Conservation (phyloP, 306 rosid species). For the Gillenia trifoliata region DNA sequence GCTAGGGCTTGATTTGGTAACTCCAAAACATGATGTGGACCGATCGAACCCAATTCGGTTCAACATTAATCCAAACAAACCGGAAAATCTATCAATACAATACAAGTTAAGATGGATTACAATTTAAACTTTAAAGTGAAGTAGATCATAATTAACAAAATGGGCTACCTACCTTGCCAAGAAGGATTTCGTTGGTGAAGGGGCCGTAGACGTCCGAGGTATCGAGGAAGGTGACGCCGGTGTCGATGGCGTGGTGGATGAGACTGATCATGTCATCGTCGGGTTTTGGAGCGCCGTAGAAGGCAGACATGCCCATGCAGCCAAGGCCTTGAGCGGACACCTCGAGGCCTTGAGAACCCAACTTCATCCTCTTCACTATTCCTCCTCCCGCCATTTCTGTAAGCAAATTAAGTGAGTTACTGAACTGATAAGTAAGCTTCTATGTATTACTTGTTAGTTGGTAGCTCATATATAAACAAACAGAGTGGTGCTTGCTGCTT, state of each 20-base stretch:
- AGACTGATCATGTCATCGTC: constrained; percentile 52
- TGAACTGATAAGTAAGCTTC: background rate
- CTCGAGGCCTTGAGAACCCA: constrained; percentile 50
- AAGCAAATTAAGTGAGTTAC: background rate
- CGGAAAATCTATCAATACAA: background rate
- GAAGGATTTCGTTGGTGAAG: constrained; percentile 43
- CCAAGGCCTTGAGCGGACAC: constrained; percentile 58
- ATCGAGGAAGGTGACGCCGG: constrained; percentile 55
- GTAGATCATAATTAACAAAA: background rate
- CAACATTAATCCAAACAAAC: background rate
- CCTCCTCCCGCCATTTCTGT: constrained; percentile 32
- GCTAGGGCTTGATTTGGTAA: too few species aligned
- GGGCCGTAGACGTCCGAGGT: constrained; percentile 52
- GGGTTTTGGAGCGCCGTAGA: constrained; percentile 52
- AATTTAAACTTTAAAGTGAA: background rate
- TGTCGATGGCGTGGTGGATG: constrained; percentile 44
- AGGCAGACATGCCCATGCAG: constrained; percentile 58
- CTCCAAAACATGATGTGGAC: background rate
- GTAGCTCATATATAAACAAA: too few species aligned
- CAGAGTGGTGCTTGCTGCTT: too few species aligned
- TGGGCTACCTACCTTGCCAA: constrained; percentile 34
- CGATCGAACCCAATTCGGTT: background rate
- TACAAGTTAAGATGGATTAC: background rate
- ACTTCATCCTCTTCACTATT: constrained; percentile 40
- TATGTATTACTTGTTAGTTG: too few species aligned